phyloP scores from a whole-genome alignment of 768 basidiomycete genomes.

The Mycena crocata region DNA sequence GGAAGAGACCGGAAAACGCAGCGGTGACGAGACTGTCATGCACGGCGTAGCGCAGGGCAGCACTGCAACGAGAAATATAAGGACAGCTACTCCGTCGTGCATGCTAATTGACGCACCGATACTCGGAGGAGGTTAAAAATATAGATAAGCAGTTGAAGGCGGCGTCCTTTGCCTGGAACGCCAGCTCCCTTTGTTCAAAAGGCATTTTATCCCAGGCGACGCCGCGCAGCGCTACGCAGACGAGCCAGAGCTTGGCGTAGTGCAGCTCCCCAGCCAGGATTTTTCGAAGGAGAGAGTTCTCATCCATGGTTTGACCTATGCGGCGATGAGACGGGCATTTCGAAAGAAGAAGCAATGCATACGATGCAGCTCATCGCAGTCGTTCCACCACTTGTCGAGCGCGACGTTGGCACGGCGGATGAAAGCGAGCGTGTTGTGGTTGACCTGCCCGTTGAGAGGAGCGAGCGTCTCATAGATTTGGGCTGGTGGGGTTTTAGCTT shows the following conservation, averaged over 20 bases:
- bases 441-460: conserved; percentile 88
- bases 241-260: conserved; percentile 95
- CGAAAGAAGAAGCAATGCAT: conserved; percentile 37
- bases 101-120: conserved; percentile 63
- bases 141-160: conserved; percentile 88
- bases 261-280: conserved; percentile 90
- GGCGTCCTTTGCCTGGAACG: conserved; percentile 95
- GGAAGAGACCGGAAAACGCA: conserved; percentile 90
- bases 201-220: conserved; percentile 97
- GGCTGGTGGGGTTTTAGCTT: conserved; percentile 57
- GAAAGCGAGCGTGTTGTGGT: conserved; percentile 85
- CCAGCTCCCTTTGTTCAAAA: conserved; percentile 93
- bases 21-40: conserved; percentile 94
- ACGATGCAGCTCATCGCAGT: conserved; percentile 90
- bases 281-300: conserved; percentile 86
- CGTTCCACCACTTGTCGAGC: conserved; percentile 91
- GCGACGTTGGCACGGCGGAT: conserved; percentile 89
- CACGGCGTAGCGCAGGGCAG: conserved; percentile 91
- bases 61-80: conserved; percentile 56
- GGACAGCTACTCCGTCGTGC: background rate
- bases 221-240: conserved; percentile 91
- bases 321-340: conserved; percentile 13
- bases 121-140: conserved; percentile 84
- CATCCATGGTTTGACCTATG: conserved; percentile 82
- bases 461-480: conserved; percentile 94